phyloP scores from a whole-genome alignment of 768 basidiomycete genomes.

The Mycena belliarum region DNA sequence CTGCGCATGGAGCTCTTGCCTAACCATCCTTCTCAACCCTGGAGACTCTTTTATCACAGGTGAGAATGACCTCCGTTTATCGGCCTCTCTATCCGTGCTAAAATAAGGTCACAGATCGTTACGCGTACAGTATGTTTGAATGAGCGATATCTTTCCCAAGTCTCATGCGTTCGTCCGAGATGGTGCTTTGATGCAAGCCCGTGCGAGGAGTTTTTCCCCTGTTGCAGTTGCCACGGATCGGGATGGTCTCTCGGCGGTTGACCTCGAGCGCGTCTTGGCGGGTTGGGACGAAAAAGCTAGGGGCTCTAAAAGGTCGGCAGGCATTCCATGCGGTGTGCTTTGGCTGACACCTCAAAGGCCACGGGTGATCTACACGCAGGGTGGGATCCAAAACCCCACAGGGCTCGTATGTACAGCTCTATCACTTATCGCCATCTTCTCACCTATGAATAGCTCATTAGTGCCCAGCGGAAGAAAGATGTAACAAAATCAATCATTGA shows the following conservation, averaged over 20 bases:
- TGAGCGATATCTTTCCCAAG: conserved; percentile 25
- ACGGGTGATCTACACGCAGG: conserved; percentile 56
- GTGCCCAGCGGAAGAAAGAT: conserved; percentile 14
- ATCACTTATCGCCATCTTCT: background rate
- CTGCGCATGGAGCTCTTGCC: conserved; percentile 37
- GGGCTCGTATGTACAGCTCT: conserved; percentile 40
- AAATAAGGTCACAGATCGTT: conserved; percentile 34
- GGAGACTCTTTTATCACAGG: conserved; percentile 7
- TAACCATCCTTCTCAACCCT: conserved; percentile 10
- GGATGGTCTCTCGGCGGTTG: conserved; percentile 53
- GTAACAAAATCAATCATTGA: conserved; percentile 32
- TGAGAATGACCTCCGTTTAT: conserved; percentile 26
- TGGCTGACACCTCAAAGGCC: conserved; percentile 33
- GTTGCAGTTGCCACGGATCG: conserved; percentile 55
- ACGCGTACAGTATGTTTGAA: conserved; percentile 37
- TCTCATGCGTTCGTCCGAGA: conserved; percentile 47
- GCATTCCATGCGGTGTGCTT: background rate
- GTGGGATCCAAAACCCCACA: conserved; percentile 66
- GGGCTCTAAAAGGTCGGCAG: conserved; percentile 41
- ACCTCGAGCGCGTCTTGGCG: conserved; percentile 49
- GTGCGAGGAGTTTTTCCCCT: conserved; percentile 30
- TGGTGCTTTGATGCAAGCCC: conserved; percentile 19
- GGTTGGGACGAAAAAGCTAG: conserved; percentile 54
- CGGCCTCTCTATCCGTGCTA: conserved; percentile 29
- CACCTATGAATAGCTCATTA: conserved; percentile 8